Conservation (phyloP, 768 basidiomycete species). For the Dioszegia crocea region DNA sequence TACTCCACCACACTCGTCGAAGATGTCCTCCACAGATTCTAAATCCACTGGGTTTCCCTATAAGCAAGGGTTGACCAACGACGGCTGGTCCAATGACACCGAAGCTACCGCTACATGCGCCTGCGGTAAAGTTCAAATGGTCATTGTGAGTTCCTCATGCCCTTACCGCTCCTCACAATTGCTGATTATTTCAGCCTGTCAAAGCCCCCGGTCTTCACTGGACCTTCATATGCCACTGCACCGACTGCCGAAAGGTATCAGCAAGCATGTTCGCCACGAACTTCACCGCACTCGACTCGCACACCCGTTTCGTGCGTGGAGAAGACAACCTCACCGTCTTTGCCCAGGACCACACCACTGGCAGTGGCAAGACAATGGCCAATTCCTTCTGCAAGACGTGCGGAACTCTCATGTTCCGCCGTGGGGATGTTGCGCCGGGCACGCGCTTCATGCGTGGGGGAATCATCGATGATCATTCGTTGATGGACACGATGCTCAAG, state of each 20-base stretch:
- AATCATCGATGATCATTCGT: slow-evolving; percentile 30
- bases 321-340: slow-evolving; percentile 29
- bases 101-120: slow-evolving; percentile 40
- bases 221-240: slow-evolving; percentile 38
- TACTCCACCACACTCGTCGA: too few relatives aligned
- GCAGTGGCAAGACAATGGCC: slow-evolving; percentile 26
- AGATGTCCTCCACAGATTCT: too few relatives aligned
- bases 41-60: too few relatives aligned
- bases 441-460: slow-evolving; percentile 31
- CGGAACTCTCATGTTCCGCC: slow-evolving; percentile 38
- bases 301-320: slow-evolving; percentile 34
- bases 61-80: slow-evolving; percentile 18
- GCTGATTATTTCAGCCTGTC: slow-evolving; percentile 18
- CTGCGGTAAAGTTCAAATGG: slow-evolving; percentile 34
- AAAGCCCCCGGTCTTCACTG: slow-evolving; percentile 27
- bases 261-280: slow-evolving; percentile 42
- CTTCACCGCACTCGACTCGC: slow-evolving; percentile 24
- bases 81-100: slow-evolving; percentile 27
- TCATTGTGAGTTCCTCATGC: slow-evolving; percentile 25
- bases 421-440: slow-evolving; percentile 16
- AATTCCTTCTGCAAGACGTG: slow-evolving; percentile 41
- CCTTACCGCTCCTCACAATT: neutral
- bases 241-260: slow-evolving; percentile 41
- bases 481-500: slow-evolving; percentile 22
- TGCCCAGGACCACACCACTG: slow-evolving; percentile 15